Percentiles rank a stretch among this genome's conserved stretches.
Conservation (phyloP, 345 rosid species). For the Syzygium jambos region DNA sequence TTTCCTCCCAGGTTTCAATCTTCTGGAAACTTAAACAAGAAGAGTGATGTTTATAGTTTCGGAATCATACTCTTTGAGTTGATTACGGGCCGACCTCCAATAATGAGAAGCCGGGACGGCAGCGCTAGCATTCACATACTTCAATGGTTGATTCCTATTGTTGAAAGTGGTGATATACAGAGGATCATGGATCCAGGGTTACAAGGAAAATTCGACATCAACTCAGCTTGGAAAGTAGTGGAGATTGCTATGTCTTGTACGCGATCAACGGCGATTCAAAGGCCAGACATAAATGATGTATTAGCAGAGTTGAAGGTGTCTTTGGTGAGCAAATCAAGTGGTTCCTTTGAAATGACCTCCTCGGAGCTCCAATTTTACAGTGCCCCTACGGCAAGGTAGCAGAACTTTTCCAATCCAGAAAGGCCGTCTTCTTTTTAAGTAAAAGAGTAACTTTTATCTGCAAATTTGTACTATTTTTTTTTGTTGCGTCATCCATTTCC, state of each 20-base stretch:
- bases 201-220: conserved; percentile 12
- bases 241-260: conserved; percentile 37
- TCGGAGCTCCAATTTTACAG: neutral
- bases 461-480: neutral
- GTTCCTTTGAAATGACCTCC: neutral
- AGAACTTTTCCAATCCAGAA: neutral
- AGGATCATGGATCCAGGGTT: conserved; percentile 32
- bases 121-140: conserved; percentile 14
- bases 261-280: conserved; percentile 9
- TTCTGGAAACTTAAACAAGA: conserved; percentile 16
- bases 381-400: neutral
- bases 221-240: conserved; percentile 27
- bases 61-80: conserved; percentile 40
- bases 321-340: neutral
- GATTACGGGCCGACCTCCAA: conserved; percentile 32
- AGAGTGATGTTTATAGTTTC: conserved; percentile 48
- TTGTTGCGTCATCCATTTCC: neutral
- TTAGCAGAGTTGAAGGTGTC: conserved; percentile 33
- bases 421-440: neutral
- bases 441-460: neutral
- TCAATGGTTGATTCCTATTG: conserved; percentile 23
- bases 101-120: conserved; percentile 12
- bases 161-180: conserved; percentile 28
- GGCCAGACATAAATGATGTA: conserved; percentile 31
- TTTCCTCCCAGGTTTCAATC: neutral